A percentile compares a stretch with the other conserved stretches of the same genome.
phyloP scores from a whole-genome alignment of 176 grass and related monocot species.

The Bothriochloa decipiens region DNA sequence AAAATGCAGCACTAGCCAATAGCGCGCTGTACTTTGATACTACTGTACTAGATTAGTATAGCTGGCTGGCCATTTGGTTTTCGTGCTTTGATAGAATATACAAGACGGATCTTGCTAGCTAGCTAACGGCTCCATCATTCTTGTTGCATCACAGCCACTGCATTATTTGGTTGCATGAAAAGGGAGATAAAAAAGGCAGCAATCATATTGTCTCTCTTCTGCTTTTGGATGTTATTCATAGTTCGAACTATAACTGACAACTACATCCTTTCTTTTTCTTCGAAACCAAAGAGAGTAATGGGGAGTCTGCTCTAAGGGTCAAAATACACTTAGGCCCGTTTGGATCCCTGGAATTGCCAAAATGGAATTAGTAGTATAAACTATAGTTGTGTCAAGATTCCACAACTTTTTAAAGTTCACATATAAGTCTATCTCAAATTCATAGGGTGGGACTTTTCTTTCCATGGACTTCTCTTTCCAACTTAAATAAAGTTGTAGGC shows the following conservation, averaged over 20 bases:
- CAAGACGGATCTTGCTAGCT: not conserved
- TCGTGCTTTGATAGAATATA: slow-evolving; percentile 26
- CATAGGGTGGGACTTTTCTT: too few relatives aligned
- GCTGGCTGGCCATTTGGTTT: not conserved
- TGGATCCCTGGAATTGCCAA: too few relatives aligned
- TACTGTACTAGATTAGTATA: not conserved
- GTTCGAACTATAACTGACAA: slow-evolving; percentile 1
- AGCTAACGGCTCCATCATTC: slow-evolving; percentile 28
- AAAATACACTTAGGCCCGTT: not conserved
- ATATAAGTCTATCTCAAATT: too few relatives aligned
- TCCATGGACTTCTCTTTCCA: too few relatives aligned
- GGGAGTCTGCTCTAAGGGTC: not conserved
- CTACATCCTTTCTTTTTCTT: not conserved
- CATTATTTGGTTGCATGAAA: slow-evolving; percentile 39
- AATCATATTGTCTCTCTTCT: slow-evolving; percentile 20
- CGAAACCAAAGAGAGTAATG: too few relatives aligned
- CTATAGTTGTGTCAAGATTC: too few relatives aligned
- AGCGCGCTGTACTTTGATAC: slow-evolving; percentile 25
- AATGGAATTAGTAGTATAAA: too few relatives aligned
- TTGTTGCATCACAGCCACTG: slow-evolving; percentile 42
- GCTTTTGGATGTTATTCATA: slow-evolving; percentile 6
- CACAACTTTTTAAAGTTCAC: too few relatives aligned
- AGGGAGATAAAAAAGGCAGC: slow-evolving; percentile 33
- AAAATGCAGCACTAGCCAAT: slow-evolving; percentile 25
- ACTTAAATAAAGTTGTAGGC: too few relatives aligned